A percentile compares a stretch with the other conserved stretches of the same genome.
phyloP scores from a whole-genome alignment of 805 yeast genomes.

The Yamadazyma endophytica region DNA sequence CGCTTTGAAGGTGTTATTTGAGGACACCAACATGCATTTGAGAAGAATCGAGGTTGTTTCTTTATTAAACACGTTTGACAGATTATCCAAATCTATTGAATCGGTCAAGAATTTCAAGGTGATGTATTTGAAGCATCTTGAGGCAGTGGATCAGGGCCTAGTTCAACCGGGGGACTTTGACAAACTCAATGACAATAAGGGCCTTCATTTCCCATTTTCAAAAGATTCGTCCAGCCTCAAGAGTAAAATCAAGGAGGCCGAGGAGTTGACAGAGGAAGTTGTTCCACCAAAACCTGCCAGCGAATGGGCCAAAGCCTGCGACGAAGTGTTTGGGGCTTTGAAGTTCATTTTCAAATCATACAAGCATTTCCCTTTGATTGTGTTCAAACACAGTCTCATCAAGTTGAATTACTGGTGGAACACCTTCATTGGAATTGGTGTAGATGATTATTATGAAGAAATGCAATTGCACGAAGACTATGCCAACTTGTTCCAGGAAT shows the following conservation, averaged over 20 bases:
- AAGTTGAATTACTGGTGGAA: constrained; percentile 65
- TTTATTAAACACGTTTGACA: constrained; percentile 85
- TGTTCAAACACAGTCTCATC: constrained; percentile 48
- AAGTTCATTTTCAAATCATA: constrained; percentile 65
- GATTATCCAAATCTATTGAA: constrained; percentile 79
- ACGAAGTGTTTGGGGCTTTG: constrained; percentile 55
- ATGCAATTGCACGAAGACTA: constrained; percentile 12
- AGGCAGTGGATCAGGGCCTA: constrained; percentile 35
- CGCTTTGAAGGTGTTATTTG: constrained; percentile 85
- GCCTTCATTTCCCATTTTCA: constrained; percentile 37
- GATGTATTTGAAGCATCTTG: constrained; percentile 43
- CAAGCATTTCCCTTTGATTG: constrained; percentile 59
- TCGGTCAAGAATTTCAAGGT: constrained; percentile 69
- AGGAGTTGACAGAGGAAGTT: background rate
- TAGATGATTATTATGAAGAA: constrained; percentile 12
- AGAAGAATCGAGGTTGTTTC: constrained; percentile 85
- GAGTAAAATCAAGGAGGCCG: constrained; percentile 5
- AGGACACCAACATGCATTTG: constrained; percentile 56
- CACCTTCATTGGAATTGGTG: constrained; percentile 52
- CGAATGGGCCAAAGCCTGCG: constrained; percentile 12
- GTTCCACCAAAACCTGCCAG: background rate
- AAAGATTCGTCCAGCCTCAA: constrained; percentile 6
- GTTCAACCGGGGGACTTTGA: constrained; percentile 41
- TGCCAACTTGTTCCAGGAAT: constrained; percentile 8
- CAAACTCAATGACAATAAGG: constrained; percentile 20